These are phyloP conservation scores for Fusarium miscanthi DNA, from an alignment of 2,329 filamentous ascomycete genomes.

Conservation along the genomic window DNA sequence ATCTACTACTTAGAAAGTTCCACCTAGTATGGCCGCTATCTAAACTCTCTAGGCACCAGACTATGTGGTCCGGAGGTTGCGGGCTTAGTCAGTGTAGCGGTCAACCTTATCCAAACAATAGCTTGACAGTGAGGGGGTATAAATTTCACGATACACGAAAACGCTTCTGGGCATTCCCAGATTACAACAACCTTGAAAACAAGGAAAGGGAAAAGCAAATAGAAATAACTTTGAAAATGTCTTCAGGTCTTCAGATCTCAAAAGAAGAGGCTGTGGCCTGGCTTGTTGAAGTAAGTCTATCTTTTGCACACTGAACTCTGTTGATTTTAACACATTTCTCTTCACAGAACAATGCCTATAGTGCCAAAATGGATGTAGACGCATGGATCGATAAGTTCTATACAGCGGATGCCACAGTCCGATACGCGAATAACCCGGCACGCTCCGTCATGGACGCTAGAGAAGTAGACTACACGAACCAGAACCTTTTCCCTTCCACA, in stretches of 20 bases:
- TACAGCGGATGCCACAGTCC: not conserved
- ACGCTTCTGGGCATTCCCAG: not conserved
- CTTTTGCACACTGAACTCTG: not conserved
- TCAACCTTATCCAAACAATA: not conserved
- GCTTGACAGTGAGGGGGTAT: not conserved
- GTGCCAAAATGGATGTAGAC: constrained; percentile 4
- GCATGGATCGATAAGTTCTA: constrained; percentile 7
- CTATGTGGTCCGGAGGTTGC: not conserved
- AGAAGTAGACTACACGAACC: not conserved
- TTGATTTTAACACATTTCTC: not conserved
- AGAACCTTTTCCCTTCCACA: not conserved
- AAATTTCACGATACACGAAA: not conserved
- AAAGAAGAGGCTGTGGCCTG: not conserved
- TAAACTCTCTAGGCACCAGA: too few relatives aligned
- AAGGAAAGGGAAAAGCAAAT: rapidly evolving
- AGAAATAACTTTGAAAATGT: not conserved
- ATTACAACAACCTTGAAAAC: not conserved
- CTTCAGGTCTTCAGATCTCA: not conserved
- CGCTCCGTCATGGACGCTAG: not conserved
- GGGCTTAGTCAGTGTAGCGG: not conserved
- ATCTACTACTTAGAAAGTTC: not conserved
- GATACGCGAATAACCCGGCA: not conserved
- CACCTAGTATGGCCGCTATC: not conserved
- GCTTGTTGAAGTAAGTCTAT: not conserved
- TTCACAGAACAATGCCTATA: constrained; percentile 1